Percentiles rank a stretch among this genome's conserved stretches.
phyloP scores from a whole-genome alignment of 495 filamentous ascomycete species.

The Aeminium ludgeri region DNA sequence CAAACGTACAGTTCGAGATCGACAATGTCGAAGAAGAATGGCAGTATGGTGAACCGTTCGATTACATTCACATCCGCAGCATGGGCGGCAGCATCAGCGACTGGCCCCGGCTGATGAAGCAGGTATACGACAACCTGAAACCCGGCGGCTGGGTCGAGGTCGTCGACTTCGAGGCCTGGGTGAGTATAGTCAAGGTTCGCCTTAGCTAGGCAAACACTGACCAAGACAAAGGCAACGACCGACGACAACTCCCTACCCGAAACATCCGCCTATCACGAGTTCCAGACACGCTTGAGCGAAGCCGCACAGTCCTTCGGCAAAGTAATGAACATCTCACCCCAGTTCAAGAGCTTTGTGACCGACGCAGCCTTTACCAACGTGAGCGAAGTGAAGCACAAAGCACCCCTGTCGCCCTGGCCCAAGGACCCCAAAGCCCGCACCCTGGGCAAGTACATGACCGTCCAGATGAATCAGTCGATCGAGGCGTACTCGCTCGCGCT shows the following conservation, averaged over 20 bases:
- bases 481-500: neutral
- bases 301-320: too few species aligned
- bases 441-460: neutral
- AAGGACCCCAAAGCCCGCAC: conserved; percentile 1
- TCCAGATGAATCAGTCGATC: neutral
- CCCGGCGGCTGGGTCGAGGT: conserved; percentile 24
- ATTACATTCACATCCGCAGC: conserved; percentile 22
- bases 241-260: neutral
- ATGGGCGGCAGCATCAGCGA: conserved; percentile 20
- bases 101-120: conserved; percentile 17
- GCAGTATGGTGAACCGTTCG: conserved; percentile 21
- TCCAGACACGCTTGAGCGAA: too few species aligned
- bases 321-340: too few species aligned
- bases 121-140: conserved; percentile 14
- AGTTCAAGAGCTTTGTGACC: too few species aligned
- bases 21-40: conserved; percentile 22
- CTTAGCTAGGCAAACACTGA: neutral
- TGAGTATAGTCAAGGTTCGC: neutral
- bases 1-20: conserved; percentile 23
- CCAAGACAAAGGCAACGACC: neutral
- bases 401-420: conserved; percentile 1
- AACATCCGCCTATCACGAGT: neutral
- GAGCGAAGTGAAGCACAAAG: neutral
- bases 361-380: too few species aligned
- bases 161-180: neutral